These are phyloP conservation scores for Fusarium annulatum DNA, from an alignment of 2,329 filamentous ascomycete species.

Conservation along the genomic window DNA sequence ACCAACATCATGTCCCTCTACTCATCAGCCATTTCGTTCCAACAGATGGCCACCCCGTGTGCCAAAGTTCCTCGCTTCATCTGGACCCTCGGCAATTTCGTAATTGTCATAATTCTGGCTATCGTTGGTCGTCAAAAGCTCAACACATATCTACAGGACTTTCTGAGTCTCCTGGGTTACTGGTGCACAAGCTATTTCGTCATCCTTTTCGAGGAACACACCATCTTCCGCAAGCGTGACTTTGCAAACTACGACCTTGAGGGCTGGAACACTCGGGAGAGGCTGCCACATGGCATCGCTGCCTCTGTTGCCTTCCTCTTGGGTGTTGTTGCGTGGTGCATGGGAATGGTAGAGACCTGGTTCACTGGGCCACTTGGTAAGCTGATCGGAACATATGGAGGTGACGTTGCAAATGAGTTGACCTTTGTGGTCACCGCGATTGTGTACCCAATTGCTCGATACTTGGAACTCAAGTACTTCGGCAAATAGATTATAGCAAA, in stretches of 20 bases:
- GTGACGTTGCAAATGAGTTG: conserved; percentile 5
- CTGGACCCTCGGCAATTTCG: conserved; percentile 12
- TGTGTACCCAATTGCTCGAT: conserved; percentile 3
- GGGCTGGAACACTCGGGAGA: neutral
- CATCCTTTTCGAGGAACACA: conserved; percentile 12
- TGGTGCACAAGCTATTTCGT: conserved; percentile 17
- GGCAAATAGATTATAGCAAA: neutral
- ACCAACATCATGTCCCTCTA: conserved; percentile 17
- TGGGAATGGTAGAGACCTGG: conserved; percentile 12
- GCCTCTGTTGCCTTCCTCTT: neutral
- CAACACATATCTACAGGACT: conserved; percentile 9
- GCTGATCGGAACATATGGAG: conserved; percentile 1
- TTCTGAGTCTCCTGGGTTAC: conserved; percentile 6
- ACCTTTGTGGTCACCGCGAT: conserved; percentile 10
- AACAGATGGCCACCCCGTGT: conserved; percentile 1
- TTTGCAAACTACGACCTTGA: conserved; percentile 9
- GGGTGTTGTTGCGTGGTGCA: conserved; percentile 12
- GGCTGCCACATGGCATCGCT: conserved; percentile 5
- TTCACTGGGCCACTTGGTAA: conserved; percentile 5
- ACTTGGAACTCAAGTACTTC: neutral
- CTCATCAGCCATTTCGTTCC: conserved; percentile 7
- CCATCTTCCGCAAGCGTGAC: conserved; percentile 5
- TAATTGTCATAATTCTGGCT: neutral
- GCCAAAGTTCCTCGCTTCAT: conserved; percentile 6
- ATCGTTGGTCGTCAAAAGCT: conserved; percentile 7